phyloP scores from a whole-genome alignment of 805 yeast species.

The Metschnikowia kunwiensis region DNA sequence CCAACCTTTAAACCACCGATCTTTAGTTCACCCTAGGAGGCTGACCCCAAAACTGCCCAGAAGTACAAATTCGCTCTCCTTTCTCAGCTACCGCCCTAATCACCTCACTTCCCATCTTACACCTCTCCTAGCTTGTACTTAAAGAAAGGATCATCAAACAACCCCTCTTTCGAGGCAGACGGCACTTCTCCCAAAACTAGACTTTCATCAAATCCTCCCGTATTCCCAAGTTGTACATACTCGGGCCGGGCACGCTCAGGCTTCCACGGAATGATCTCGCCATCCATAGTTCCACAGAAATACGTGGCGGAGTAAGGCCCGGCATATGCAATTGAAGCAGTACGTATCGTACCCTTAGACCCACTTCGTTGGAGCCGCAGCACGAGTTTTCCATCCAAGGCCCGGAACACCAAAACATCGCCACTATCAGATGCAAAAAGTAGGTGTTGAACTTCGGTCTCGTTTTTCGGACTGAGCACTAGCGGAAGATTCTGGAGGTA shows the following conservation, averaged over 20 bases:
- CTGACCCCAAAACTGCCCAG: too few species aligned
- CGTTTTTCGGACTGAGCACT: conserved; percentile 48
- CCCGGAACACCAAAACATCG: conserved; percentile 57
- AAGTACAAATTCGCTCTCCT: too few species aligned
- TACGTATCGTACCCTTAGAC: conserved; percentile 39
- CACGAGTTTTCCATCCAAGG: conserved; percentile 60
- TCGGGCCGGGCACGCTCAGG: conserved; percentile 4
- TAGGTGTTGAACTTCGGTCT: conserved; percentile 54
- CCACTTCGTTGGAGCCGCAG: conserved; percentile 50
- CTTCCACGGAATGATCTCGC: conserved; percentile 59
- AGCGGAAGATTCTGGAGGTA: conserved; percentile 49
- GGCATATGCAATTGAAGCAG: conserved; percentile 51
- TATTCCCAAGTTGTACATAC: background rate
- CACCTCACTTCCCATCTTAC: background rate
- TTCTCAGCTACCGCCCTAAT: background rate
- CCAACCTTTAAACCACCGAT: too few species aligned
- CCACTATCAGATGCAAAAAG: conserved; percentile 77
- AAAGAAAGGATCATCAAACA: conserved; percentile 9
- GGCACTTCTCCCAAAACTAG: background rate
- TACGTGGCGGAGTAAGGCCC: conserved; percentile 46
- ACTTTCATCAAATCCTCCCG: background rate
- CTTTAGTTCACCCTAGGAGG: too few species aligned
- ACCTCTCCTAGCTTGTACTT: conserved; percentile 8
- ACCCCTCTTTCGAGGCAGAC: conserved; percentile 1
- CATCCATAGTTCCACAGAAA: conserved; percentile 64